Evolutionary conservation across 768 basidiomycete species (phyloP).

Genomic region (Tubosaeta sp.): DNA sequence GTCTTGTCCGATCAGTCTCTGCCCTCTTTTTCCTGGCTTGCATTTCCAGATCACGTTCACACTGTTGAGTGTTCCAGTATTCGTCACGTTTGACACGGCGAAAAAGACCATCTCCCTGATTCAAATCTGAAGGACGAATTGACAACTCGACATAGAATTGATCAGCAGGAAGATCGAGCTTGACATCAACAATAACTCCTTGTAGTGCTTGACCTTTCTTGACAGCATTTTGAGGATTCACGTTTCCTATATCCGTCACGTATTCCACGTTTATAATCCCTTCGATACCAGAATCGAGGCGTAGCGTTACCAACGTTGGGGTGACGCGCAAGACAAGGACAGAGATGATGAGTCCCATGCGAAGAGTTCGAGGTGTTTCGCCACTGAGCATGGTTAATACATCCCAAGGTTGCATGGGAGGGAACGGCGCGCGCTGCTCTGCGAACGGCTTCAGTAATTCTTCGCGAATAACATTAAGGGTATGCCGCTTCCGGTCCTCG

Average conservation of each 20-base stretch:
- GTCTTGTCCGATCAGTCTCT: constrained; percentile 70
- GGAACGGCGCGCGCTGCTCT: constrained; percentile 68
- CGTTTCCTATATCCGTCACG: constrained; percentile 46
- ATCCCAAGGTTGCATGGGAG: constrained; percentile 65
- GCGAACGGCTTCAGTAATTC: constrained; percentile 80
- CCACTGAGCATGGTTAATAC: constrained; percentile 94
- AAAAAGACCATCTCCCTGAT: constrained; percentile 57
- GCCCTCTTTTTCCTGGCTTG: constrained; percentile 80
- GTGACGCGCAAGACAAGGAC: constrained; percentile 58
- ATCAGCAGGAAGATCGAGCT: constrained; percentile 56
- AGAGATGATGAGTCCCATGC: constrained; percentile 76
- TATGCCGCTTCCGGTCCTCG: constrained; percentile 83
- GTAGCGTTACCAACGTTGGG: constrained; percentile 52
- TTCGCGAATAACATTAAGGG: constrained; percentile 81
- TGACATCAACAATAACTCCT: constrained; percentile 72
- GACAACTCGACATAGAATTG: constrained; percentile 73
- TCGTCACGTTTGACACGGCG: constrained; percentile 58
- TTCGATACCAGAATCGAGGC: constrained; percentile 92
- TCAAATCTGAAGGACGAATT: constrained; percentile 57
- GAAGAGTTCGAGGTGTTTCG: constrained; percentile 77
- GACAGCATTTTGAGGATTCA: constrained; percentile 45
- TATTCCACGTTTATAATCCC: constrained; percentile 64
- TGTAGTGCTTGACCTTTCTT: constrained; percentile 78
- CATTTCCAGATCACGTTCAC: constrained; percentile 66
- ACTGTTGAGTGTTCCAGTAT: constrained; percentile 60